phyloP scores from a whole-genome alignment of 345 rosid genomes.

The Populus euphratica region DNA sequence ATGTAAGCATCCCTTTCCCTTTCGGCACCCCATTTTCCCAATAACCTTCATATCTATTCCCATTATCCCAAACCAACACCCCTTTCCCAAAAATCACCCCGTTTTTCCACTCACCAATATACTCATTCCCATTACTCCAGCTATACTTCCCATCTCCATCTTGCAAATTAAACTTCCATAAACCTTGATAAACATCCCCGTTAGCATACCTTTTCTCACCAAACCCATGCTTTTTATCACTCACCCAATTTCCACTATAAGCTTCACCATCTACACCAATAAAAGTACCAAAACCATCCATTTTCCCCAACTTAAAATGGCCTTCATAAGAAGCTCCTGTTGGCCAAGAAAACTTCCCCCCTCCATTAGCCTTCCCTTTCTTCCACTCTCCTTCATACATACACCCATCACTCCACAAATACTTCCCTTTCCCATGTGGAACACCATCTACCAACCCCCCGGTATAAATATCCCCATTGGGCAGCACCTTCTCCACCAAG shows the following conservation, averaged over 20 bases:
- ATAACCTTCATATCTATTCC: constrained; percentile 53
- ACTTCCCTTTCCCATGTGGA: constrained; percentile 66
- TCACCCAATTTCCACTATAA: constrained; percentile 52
- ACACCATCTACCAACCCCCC: constrained; percentile 47
- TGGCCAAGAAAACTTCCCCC: constrained; percentile 71
- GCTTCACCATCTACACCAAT: constrained; percentile 60
- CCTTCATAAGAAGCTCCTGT: constrained; percentile 75
- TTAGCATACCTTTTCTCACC: constrained; percentile 57
- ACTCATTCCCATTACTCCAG: constrained; percentile 64
- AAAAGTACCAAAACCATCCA: constrained; percentile 62
- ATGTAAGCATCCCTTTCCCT: constrained; percentile 57
- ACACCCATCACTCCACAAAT: constrained; percentile 70
- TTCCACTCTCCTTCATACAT: constrained; percentile 75
- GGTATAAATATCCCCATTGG: constrained; percentile 65
- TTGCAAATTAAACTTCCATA: constrained; percentile 53
- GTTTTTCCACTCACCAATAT: constrained; percentile 56
- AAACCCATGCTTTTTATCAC: constrained; percentile 57
- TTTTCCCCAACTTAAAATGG: constrained; percentile 55
- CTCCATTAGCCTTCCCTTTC: constrained; percentile 54
- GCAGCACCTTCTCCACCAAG: constrained; percentile 34
- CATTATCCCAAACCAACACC: constrained; percentile 48
- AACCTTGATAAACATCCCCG: constrained; percentile 57
- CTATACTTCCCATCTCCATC: constrained; percentile 61
- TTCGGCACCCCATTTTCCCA: constrained; percentile 70
- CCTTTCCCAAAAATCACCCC: constrained; percentile 62